Evolutionary conservation across 148 eudicot species (phyloP), one percentile per base, ranked within the genome.

Genomic region (Rhododendron mucronatum): DNA sequence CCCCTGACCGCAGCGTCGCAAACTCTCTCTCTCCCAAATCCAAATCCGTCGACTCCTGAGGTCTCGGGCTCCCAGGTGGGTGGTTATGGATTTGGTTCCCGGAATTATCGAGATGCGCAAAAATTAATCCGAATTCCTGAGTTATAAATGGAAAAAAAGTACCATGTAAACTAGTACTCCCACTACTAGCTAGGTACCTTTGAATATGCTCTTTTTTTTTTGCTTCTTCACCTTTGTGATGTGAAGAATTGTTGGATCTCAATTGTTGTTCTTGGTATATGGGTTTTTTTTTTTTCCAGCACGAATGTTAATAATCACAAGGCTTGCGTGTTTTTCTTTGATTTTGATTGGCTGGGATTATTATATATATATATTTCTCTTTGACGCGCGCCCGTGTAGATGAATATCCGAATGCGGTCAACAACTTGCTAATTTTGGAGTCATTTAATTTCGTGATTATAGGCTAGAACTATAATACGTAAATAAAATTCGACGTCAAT

Each of bases 21-120:
- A 26, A 10, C 3, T 14, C 88, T 15, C 8, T 88, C 37, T 88
- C 92, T 75, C 89, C 90, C 12, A 84, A 87, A 44, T 90, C 90
- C 12, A 84, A 87, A 44, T 90, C 90, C 7, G 83, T 21, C 7
- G 85, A 88, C 4, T 44, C 80, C 15, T 59, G 20, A 20, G 18
- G n/a, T 59, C 65, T 20, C 7, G 1, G 23, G 65, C n/a, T 59
- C n/a, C 0, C 8, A 6, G 20, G n/a, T 20, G n/a, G 8, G 65
- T 2, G 9, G 39, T 37, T 37, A 37, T 59, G n/a, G 0, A 59
- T 59, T 59, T 18, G 65, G 2, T 59, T 1, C 6, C 9, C 0
- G 1, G n/a, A 0, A 59, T 59, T 59, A 18, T 59, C 9, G n/a
- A 59, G 9, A n/a, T 20, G 8, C 65, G 18, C 8, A 1, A 20